Percentiles rank a stretch among this genome's conserved stretches.
phyloP scores from a whole-genome alignment of 2,329 filamentous ascomycete species.

The Emergomyces africanus region DNA sequence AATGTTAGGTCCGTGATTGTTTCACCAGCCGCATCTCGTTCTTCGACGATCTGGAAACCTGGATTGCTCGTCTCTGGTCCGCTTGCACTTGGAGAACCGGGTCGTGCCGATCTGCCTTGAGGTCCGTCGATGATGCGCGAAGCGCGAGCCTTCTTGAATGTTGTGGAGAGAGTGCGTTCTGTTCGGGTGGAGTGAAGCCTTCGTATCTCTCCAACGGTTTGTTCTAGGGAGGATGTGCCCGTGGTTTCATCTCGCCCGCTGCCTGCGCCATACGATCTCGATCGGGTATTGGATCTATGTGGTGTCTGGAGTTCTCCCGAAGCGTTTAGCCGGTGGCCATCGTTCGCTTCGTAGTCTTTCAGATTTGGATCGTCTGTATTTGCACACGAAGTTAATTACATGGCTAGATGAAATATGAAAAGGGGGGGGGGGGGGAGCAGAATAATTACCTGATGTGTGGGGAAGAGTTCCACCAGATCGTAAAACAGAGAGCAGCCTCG shows the following conservation, averaged over 20 bases:
- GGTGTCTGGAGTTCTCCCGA: slow-evolving; percentile 38
- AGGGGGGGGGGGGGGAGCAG: too few species aligned
- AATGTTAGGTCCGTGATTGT: slow-evolving; percentile 70
- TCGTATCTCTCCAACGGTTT: slow-evolving; percentile 89
- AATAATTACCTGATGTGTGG: slow-evolving; percentile 45
- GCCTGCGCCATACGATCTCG: slow-evolving; percentile 59
- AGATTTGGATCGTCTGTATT: slow-evolving; percentile 54
- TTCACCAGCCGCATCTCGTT: slow-evolving; percentile 56
- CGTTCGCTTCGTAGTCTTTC: slow-evolving; percentile 52
- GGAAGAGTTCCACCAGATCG: slow-evolving; percentile 71
- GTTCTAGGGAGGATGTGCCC: slow-evolving; percentile 73
- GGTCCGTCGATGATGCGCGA: slow-evolving; percentile 88
- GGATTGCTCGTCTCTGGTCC: slow-evolving; percentile 39
- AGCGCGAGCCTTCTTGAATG: slow-evolving; percentile 76
- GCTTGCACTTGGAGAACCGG: slow-evolving; percentile 48
- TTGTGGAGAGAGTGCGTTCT: slow-evolving; percentile 87
- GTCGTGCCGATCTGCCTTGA: slow-evolving; percentile 52
- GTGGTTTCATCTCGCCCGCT: slow-evolving; percentile 43
- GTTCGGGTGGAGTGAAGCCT: slow-evolving; percentile 83
- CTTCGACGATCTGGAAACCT: slow-evolving; percentile 68
- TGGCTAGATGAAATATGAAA: not conserved
- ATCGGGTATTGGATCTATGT: slow-evolving; percentile 53
- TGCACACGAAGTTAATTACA: slow-evolving; percentile 8
- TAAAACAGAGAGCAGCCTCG: slow-evolving; percentile 75
- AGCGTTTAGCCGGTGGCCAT: slow-evolving; percentile 45